Evolutionary conservation across 2,329 filamentous ascomycete genomes (phyloP).

Genomic region (Trichophyton mentagrophytes): DNA sequence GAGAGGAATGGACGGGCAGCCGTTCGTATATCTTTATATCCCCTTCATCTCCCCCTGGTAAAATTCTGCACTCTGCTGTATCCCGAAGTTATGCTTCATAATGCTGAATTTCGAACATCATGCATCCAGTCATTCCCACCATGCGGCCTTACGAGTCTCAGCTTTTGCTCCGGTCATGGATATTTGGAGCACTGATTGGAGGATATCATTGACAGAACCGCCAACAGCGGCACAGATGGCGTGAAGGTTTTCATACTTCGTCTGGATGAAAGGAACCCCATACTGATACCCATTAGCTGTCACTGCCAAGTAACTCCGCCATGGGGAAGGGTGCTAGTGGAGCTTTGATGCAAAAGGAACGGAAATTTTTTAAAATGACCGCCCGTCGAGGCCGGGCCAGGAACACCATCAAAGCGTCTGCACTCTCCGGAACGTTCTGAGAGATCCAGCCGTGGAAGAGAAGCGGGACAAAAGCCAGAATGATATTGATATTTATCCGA

Average conservation of each 20-base stretch:
- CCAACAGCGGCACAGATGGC: not conserved
- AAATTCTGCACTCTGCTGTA: not conserved
- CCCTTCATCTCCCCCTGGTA: not conserved
- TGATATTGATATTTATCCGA: not conserved
- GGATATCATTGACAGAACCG: not conserved
- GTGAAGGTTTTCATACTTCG: not conserved
- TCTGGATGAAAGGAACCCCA: not conserved
- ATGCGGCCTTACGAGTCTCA: not conserved
- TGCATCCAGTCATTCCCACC: not conserved
- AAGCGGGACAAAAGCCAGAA: not conserved
- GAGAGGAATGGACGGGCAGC: not conserved
- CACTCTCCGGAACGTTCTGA: not conserved
- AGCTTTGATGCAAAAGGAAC: not conserved
- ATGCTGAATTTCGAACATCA: too few relatives aligned
- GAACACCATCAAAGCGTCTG: not conserved
- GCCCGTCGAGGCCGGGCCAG: not conserved
- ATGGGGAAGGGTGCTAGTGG: not conserved
- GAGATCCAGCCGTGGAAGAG: not conserved
- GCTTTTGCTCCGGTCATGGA: not conserved
- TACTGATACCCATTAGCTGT: not conserved
- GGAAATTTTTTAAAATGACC: not conserved
- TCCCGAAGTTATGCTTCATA: not conserved
- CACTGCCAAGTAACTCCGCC: not conserved
- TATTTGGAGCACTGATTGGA: not conserved
- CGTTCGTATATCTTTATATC: not conserved